Evolutionary conservation across 2,329 filamentous ascomycete species (phyloP), one percentile per base, ranked within the genome.

Genomic region (Westerdykella aurantiaca): DNA sequence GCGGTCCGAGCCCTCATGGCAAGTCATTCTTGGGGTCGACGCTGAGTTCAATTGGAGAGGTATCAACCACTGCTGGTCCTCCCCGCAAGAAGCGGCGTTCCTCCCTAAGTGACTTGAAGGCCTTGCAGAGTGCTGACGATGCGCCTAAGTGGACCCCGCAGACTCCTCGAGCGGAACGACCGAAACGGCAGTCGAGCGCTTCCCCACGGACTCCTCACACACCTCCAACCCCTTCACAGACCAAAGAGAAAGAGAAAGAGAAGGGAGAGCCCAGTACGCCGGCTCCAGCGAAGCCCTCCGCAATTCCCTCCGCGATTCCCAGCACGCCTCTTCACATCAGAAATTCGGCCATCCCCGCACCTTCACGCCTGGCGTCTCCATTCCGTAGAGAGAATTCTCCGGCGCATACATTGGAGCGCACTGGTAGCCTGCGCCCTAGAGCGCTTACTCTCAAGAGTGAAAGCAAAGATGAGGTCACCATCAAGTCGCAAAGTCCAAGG

Each of bases 21-120:
- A 46, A 56, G 25, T 47, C 51, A 12, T 64, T 54, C 41, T 47
- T 60, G 41, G 57, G 56, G 39, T 53, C 42, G 48, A 41, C 48
- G 10, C 60, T 80, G 29, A 72, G 71, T 16, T 77, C 76, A 5
- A 82, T 75, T 57, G 75, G 69, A 70, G 72, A 72, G 64, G 69
- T 72, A 61, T 65, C 68, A 43, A 57, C 50, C 42, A 35, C 45
- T 52, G 39, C 45, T 44, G 62, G 61, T 44, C 63, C 62, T 53
- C 63, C 63, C 43, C 62, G 64, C 48, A 90, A 83, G 71, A 96
- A 95, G 72, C 79, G 91, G 43, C 83, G 91, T 62, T 96, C 90
- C 69, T 96, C 90, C 21, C 71, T 97, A 34, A 95, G 90, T 4
- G 91, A 97, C 64, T 75, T 97, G 38, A 85, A 82, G 53, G 77